Evolutionary conservation across 2,329 filamentous ascomycete genomes (phyloP).

Genomic region (Raffaelea albimanens): DNA sequence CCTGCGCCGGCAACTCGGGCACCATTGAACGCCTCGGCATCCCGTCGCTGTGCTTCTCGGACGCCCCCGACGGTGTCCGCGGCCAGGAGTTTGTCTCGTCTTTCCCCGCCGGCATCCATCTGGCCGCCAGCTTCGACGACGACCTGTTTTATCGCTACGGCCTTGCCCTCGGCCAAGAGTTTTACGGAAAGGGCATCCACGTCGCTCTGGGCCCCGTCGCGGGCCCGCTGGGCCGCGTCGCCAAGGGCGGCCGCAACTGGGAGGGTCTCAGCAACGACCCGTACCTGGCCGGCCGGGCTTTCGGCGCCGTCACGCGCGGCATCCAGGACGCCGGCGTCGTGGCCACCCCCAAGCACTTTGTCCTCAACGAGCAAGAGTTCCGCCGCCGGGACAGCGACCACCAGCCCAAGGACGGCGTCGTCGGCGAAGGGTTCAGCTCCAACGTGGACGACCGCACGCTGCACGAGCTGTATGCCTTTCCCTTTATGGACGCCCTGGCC

Average conservation of each 20-base stretch:
- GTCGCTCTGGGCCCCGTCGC: slow-evolving; percentile 50
- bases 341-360: slow-evolving; percentile 60
- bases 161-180: slow-evolving; percentile 58
- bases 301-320: slow-evolving; percentile 19
- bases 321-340: slow-evolving; percentile 51
- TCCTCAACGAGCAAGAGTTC: slow-evolving; percentile 52
- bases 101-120: slow-evolving; percentile 60
- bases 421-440: slow-evolving; percentile 43
- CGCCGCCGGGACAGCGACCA: slow-evolving; percentile 28
- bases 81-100: slow-evolving; percentile 24
- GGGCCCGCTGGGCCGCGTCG: slow-evolving; percentile 54
- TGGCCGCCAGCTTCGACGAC: slow-evolving; percentile 62
- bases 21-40: slow-evolving; percentile 28
- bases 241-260: slow-evolving; percentile 55
- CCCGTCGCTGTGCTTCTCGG: slow-evolving; percentile 33
- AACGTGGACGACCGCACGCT: slow-evolving; percentile 58
- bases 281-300: slow-evolving; percentile 20
- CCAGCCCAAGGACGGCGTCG: slow-evolving; percentile 30
- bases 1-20: slow-evolving; percentile 22
- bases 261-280: slow-evolving; percentile 32
- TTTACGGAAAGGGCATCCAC: slow-evolving; percentile 59
- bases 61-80: slow-evolving; percentile 26
- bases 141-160: slow-evolving; percentile 57
- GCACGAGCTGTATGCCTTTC: slow-evolving; percentile 58
- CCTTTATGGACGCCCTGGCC: slow-evolving; percentile 51